Conservation (phyloP, 1,284 basidiomycete genomes). For the Trichosporon asahii region DNA sequence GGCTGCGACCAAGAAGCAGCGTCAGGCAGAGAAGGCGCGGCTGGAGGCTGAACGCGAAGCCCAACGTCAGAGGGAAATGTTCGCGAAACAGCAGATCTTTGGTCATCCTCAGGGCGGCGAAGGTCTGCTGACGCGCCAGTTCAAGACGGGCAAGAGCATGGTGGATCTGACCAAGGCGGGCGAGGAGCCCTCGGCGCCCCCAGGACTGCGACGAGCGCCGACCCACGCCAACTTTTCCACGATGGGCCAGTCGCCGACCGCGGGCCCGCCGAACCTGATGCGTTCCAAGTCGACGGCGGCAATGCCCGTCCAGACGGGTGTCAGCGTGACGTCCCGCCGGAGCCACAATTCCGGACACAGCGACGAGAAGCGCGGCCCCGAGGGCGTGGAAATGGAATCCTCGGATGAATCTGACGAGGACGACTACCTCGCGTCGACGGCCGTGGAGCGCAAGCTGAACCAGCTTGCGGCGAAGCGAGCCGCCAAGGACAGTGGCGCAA, state of each 20-base stretch:
- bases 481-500: not conserved
- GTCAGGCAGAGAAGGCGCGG: slow-evolving; percentile 36
- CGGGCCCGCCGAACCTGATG: slow-evolving; percentile 30
- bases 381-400: slow-evolving; percentile 35
- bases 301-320: slow-evolving; percentile 44
- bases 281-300: slow-evolving; percentile 47
- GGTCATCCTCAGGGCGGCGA: slow-evolving; percentile 18
- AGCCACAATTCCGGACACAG: slow-evolving; percentile 14
- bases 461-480: slow-evolving; percentile 38
- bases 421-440: slow-evolving; percentile 40
- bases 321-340: slow-evolving; percentile 37
- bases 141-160: slow-evolving; percentile 46
- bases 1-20: slow-evolving; percentile 34
- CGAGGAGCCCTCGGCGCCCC: not conserved
- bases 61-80: slow-evolving; percentile 47
- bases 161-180: slow-evolving; percentile 33
- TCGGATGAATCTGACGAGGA: slow-evolving; percentile 40
- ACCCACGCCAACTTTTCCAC: slow-evolving; percentile 36
- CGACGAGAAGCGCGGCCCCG: slow-evolving; percentile 19
- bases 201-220: slow-evolving; percentile 33
- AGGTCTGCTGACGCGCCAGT: slow-evolving; percentile 40
- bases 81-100: slow-evolving; percentile 47
- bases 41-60: slow-evolving; percentile 44
- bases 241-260: slow-evolving; percentile 28
- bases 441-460: slow-evolving; percentile 38